A percentile compares a stretch with the other conserved stretches of the same genome.
Evolutionary conservation across 306 rosid species (phyloP).

Genomic region (Castanopsis chinensis): DNA sequence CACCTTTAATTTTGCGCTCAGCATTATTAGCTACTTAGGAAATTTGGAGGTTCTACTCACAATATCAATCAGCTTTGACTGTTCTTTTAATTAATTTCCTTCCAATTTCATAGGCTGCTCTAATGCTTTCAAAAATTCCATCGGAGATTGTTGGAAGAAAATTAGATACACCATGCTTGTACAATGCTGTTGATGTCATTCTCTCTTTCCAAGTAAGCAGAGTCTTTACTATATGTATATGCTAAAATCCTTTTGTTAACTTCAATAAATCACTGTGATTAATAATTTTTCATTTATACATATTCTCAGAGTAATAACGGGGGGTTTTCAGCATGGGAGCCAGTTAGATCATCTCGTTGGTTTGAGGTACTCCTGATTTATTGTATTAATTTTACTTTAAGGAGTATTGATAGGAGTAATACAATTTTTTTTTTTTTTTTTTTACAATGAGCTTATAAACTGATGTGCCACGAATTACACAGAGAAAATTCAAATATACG

Average conservation of each 20-base stretch:
- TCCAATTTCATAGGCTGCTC: slow-evolving; percentile 26
- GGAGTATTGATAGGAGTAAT: too few species aligned
- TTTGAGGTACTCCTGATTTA: not conserved
- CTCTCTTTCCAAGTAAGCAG: slow-evolving; percentile 40
- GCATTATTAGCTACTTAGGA: too few species aligned
- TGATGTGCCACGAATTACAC: too few species aligned
- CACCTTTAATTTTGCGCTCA: too few species aligned
- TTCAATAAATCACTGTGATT: not conserved
- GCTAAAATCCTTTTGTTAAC: not conserved
- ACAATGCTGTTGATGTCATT: slow-evolving; percentile 52
- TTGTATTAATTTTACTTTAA: too few species aligned
- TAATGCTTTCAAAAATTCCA: slow-evolving; percentile 43
- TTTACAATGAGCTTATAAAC: too few species aligned
- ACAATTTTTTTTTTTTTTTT: too few species aligned
- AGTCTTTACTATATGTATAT: too few species aligned
- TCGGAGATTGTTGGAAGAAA: slow-evolving; percentile 9
- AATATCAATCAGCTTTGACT: too few species aligned
- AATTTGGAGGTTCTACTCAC: too few species aligned
- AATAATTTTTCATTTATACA: not conserved
- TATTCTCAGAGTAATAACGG: slow-evolving; percentile 41
- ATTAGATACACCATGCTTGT: slow-evolving; percentile 20
- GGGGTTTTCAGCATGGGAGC: slow-evolving; percentile 65
- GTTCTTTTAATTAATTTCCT: too few species aligned
- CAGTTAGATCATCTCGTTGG: slow-evolving; percentile 42
- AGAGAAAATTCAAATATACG: too few species aligned